Evolutionary conservation across 108 stramenopile genomes (phyloP).

Genomic region (Phaeodactylum tricornutum): DNA sequence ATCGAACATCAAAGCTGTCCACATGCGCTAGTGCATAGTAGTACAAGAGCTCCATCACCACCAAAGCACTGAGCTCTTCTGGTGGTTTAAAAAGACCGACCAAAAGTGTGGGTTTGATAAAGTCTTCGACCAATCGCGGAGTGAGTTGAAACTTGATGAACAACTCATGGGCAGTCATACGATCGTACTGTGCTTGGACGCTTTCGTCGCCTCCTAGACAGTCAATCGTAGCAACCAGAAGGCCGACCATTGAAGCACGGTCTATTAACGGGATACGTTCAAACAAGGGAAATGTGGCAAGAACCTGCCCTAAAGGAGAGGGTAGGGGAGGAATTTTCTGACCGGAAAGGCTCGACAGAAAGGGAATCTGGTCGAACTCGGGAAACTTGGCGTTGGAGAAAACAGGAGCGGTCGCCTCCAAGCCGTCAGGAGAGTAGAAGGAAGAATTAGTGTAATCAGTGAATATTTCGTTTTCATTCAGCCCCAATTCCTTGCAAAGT

Average conservation of each 20-base stretch:
- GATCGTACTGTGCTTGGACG: constrained; percentile 69
- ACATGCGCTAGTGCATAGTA: constrained; percentile 94
- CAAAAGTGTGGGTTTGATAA: constrained; percentile 73
- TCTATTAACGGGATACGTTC: constrained; percentile 80
- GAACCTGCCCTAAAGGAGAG: constrained; percentile 83
- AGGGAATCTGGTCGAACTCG: constrained; percentile 20
- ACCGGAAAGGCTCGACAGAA: constrained; percentile 15
- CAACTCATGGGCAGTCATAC: constrained; percentile 90
- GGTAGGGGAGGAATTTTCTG: constrained; percentile 60
- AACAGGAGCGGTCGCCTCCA: constrained; percentile 86
- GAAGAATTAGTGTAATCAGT: constrained; percentile 84
- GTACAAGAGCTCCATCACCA: constrained; percentile 90
- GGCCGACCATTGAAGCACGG: constrained; percentile 80
- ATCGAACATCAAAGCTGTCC: constrained; percentile 88
- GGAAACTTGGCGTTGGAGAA: constrained; percentile 56
- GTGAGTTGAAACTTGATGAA: constrained; percentile 62
- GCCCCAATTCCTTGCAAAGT: constrained; percentile 52
- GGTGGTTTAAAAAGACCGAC: constrained; percentile 83
- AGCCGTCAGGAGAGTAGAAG: constrained; percentile 89
- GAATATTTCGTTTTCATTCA: constrained; percentile 68
- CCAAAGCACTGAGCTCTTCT: constrained; percentile 84
- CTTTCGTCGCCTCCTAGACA: constrained; percentile 59
- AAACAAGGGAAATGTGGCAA: constrained; percentile 85
- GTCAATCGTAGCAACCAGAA: constrained; percentile 83
- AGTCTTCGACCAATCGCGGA: constrained; percentile 72